These are phyloP conservation scores for Zarea fungicola DNA, from an alignment of 2,329 filamentous ascomycete genomes.

Conservation along the genomic window DNA sequence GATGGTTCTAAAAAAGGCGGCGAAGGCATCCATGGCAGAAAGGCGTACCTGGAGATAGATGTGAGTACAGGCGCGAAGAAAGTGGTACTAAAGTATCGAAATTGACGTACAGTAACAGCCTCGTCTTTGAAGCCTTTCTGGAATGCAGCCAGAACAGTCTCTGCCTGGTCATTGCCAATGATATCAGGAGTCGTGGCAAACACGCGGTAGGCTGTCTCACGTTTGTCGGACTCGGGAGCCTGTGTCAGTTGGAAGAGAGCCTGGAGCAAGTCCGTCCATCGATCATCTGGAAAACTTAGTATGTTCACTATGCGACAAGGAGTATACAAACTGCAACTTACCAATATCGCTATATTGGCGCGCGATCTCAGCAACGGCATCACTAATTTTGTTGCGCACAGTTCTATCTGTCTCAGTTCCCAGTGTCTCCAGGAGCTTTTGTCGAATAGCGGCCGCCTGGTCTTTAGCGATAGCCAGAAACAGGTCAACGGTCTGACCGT, in stretches of 20 bases:
- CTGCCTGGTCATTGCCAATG: constrained; percentile 93
- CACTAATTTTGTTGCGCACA: constrained; percentile 91
- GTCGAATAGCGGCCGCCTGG: constrained; percentile 71
- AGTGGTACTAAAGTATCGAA: constrained; percentile 15
- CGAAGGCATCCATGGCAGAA: constrained; percentile 93
- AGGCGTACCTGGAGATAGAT: constrained; percentile 64
- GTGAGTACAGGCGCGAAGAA: constrained; percentile 13
- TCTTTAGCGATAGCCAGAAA: constrained; percentile 74
- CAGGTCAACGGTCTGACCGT: constrained; percentile 70
- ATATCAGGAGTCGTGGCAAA: constrained; percentile 93
- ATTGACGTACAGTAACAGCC: constrained; percentile 61
- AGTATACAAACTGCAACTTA: constrained; percentile 40
- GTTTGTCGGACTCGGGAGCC: constrained; percentile 73
- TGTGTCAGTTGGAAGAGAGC: constrained; percentile 88
- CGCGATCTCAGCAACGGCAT: constrained; percentile 93
- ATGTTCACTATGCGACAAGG: no score
- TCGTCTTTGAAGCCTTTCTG: constrained; percentile 88
- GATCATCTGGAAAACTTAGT: constrained; percentile 59
- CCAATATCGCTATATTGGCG: constrained; percentile 91
- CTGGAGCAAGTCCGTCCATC: constrained; percentile 84
- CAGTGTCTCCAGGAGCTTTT: constrained; percentile 76
- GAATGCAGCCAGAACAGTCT: constrained; percentile 83
- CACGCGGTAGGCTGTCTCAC: constrained; percentile 90
- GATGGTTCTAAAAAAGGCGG: constrained; percentile 89
- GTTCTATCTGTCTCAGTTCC: constrained; percentile 65